Percentiles rank a stretch among this genome's conserved stretches.
Evolutionary conservation across 345 rosid species (phyloP).

Genomic region (Psidium guajava): DNA sequence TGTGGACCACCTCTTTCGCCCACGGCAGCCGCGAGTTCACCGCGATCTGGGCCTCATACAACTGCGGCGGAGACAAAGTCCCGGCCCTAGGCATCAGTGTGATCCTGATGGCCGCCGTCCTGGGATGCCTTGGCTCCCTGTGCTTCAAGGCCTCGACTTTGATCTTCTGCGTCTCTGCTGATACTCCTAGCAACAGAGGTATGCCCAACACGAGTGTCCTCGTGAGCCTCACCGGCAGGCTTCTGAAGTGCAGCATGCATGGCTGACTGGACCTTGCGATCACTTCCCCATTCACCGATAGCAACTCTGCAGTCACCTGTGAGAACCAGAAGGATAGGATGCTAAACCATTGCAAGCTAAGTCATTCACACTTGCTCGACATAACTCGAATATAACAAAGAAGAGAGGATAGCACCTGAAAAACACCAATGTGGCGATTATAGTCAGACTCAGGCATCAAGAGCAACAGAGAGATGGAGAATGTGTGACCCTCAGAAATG

Average conservation of each 20-base stretch:
- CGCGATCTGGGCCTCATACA: conserved; percentile 50
- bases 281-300: conserved; percentile 32
- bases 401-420: conserved; percentile 10
- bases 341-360: neutral
- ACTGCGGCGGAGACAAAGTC: conserved; percentile 42
- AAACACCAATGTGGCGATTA: conserved; percentile 51
- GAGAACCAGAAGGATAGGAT: neutral
- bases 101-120: conserved; percentile 41
- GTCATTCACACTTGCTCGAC: neutral
- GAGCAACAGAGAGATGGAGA: conserved; percentile 39
- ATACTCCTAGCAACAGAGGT: conserved; percentile 51
- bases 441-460: conserved; percentile 77
- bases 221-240: conserved; percentile 47
- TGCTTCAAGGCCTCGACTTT: conserved; percentile 26
- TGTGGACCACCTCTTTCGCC: conserved; percentile 43
- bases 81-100: conserved; percentile 56
- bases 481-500: conserved; percentile 55
- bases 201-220: conserved; percentile 41
- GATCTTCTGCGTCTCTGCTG: conserved; percentile 57
- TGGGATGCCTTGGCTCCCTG: conserved; percentile 42
- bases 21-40: conserved; percentile 52
- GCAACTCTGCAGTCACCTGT: conserved; percentile 60
- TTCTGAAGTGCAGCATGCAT: conserved; percentile 55
- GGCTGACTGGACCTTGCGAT: conserved; percentile 58
- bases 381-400: neutral